phyloP scores from a whole-genome alignment of 306 rosid genomes.

The Cyamopsis tetragonoloba region DNA sequence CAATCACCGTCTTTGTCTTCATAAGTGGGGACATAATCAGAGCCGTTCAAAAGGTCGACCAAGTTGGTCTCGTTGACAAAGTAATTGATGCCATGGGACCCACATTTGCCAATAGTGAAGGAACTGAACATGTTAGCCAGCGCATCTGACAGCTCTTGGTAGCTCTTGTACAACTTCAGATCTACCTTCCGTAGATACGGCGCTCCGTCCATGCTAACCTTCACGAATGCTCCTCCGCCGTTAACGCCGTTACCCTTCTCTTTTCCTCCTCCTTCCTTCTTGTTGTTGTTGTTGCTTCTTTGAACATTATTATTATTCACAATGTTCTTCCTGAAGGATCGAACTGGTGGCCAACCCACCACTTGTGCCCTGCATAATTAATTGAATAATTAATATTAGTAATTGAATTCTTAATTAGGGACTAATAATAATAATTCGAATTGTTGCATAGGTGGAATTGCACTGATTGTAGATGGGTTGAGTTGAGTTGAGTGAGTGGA shows the following conservation, averaged over 20 bases:
- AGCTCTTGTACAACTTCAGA: constrained; percentile 67
- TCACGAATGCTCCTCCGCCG: constrained; percentile 49
- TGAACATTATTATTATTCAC: constrained; percentile 44
- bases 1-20: constrained; percentile 90
- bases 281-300: constrained; percentile 29
- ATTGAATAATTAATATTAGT: too few relatives aligned
- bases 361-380: constrained; percentile 69
- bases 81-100: constrained; percentile 68
- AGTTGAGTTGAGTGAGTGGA: too few relatives aligned
- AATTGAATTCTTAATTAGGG: too few relatives aligned
- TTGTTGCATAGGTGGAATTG: too few relatives aligned
- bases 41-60: constrained; percentile 65
- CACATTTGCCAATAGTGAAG: constrained; percentile 64
- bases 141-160: constrained; percentile 68
- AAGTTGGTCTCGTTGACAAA: constrained; percentile 79
- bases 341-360: constrained; percentile 95
- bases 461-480: too few relatives aligned
- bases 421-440: too few relatives aligned
- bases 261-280: neutral
- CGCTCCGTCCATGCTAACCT: constrained; percentile 94
- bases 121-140: constrained; percentile 79
- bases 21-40: constrained; percentile 72
- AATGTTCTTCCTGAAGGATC: constrained; percentile 74
- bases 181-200: constrained; percentile 88
- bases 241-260: too few relatives aligned